Evolutionary conservation across 73 alveolate genomes (phyloP), one percentile per base, ranked within the genome.

Genomic region (Paramecium octaurelia): DNA sequence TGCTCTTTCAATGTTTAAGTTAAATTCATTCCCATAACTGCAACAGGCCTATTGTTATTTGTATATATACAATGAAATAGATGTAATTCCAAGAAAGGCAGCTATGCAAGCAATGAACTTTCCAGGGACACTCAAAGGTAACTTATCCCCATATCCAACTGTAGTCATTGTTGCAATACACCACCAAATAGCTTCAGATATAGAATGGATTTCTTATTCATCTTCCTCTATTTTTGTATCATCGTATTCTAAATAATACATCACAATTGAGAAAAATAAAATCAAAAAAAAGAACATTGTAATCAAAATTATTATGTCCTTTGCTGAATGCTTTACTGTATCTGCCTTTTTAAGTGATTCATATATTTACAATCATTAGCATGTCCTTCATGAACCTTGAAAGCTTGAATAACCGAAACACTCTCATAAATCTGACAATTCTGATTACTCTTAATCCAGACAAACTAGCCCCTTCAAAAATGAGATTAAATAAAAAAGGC

Each of bases 61-160:
- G 0, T 40, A 9, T 24, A 20, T 18, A 18, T 80, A 80, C 91
- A 80, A 48, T 42, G 91, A 80, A 5, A 89, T 89, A 11, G 76
- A 44, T 42, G 94, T 58, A 16, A 70, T 89, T 2, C 94, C 94
- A 16, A 89, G 23, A 71, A 89, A 48, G 23, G 94, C 94, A 10
- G 88, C 75, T 21, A 77, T 59, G 36, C 86, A 70, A 20, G 94
- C 92, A 3, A 89, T 50, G 21, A 50, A 21, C 34, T 89, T 70
- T 3, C 94, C 94, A 9, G 20, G 43, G 21, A 89, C 58, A 27
- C 88, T 69, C 27, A 27, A 14, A 23, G 94, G 94, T 7, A 89
- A 44, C 46, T 89, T 89, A 89, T 89, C 94, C 8, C 94, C 94
- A 71, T 89, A 89, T 46, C 94, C 94, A 3, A 89, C 94, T 29